Evolutionary conservation across 2,329 filamentous ascomycete species (phyloP).

Genomic region (Alternaria metachromatica): DNA sequence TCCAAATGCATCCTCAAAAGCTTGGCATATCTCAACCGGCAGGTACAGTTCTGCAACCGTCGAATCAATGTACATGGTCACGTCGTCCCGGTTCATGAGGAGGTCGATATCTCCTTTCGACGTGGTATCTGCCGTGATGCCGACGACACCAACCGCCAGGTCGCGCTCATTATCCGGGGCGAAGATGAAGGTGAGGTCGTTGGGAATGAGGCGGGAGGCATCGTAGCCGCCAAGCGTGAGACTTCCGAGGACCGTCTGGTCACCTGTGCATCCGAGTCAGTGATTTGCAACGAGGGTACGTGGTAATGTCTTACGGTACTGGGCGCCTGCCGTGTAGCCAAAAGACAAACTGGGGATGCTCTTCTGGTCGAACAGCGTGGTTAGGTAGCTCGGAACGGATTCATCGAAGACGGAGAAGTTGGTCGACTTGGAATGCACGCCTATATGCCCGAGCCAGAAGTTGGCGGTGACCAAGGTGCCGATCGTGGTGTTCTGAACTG

Average conservation of each 20-base stretch:
- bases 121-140: constrained; percentile 44
- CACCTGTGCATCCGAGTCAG: constrained; percentile 33
- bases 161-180: constrained; percentile 64
- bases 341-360: constrained; percentile 75
- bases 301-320: constrained; percentile 63
- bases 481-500: constrained; percentile 52
- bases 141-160: constrained; percentile 63
- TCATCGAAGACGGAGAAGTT: constrained; percentile 61
- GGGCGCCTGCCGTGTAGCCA: constrained; percentile 77
- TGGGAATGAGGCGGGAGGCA: constrained; percentile 64
- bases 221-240: constrained; percentile 77
- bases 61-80: constrained; percentile 57
- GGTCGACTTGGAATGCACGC: constrained; percentile 57
- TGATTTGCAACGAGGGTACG: not conserved
- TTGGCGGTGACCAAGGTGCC: constrained; percentile 49
- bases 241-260: constrained; percentile 48
- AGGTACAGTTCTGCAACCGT: constrained; percentile 59
- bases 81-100: constrained; percentile 36
- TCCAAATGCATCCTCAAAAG: constrained; percentile 69
- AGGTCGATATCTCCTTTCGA: constrained; percentile 47
- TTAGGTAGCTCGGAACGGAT: constrained; percentile 62
- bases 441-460: constrained; percentile 57
- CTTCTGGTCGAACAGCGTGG: constrained; percentile 59
- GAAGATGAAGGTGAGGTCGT: constrained; percentile 66
- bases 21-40: constrained; percentile 62